Percentiles rank a stretch among this genome's conserved stretches.
Conservation (phyloP, 2,329 filamentous ascomycete species). For the Colletotrichum agaves region DNA sequence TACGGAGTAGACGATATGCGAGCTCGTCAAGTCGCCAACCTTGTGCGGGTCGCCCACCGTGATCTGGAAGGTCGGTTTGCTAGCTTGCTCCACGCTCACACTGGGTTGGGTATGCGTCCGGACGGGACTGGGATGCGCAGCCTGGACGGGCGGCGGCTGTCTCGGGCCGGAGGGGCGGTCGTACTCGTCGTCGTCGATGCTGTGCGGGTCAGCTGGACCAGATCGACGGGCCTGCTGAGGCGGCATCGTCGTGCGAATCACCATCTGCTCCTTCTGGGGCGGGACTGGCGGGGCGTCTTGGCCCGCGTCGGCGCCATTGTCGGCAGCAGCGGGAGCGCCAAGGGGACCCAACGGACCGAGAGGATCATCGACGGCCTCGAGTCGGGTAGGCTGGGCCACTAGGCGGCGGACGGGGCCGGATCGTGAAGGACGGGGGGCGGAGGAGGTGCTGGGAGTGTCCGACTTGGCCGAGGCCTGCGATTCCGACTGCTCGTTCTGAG, state of each 20-base stretch:
- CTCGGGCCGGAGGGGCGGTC: conserved; percentile 63
- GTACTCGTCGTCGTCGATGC: conserved; percentile 74
- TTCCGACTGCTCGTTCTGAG: conserved; percentile 43
- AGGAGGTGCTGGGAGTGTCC: conserved; percentile 43
- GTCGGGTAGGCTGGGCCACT: conserved; percentile 79
- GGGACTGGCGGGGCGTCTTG: conserved; percentile 72
- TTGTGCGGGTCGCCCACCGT: conserved; percentile 96
- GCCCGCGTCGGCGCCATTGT: conserved; percentile 57
- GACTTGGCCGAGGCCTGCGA: conserved; percentile 45
- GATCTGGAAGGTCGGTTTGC: conserved; percentile 91
- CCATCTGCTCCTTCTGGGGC: conserved; percentile 73
- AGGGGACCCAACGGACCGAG: conserved; percentile 81
- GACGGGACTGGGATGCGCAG: conserved; percentile 63
- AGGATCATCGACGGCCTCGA: conserved; percentile 81
- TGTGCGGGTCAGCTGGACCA: conserved; percentile 67
- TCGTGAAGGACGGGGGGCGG: conserved; percentile 54
- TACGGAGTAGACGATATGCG: conserved; percentile 97
- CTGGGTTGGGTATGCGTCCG: conserved; percentile 74
- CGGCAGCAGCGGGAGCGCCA: conserved; percentile 55
- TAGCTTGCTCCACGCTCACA: conserved; percentile 90
- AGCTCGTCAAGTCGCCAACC: conserved; percentile 95
- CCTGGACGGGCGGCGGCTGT: conserved; percentile 73
- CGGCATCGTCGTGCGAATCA: conserved; percentile 68
- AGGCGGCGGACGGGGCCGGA: conserved; percentile 66
- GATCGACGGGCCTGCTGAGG: conserved; percentile 55